A percentile compares a stretch with the other conserved stretches of the same genome.
phyloP scores from a whole-genome alignment of 2,329 filamentous ascomycete species.

The Phaeosphaeria sp. region DNA sequence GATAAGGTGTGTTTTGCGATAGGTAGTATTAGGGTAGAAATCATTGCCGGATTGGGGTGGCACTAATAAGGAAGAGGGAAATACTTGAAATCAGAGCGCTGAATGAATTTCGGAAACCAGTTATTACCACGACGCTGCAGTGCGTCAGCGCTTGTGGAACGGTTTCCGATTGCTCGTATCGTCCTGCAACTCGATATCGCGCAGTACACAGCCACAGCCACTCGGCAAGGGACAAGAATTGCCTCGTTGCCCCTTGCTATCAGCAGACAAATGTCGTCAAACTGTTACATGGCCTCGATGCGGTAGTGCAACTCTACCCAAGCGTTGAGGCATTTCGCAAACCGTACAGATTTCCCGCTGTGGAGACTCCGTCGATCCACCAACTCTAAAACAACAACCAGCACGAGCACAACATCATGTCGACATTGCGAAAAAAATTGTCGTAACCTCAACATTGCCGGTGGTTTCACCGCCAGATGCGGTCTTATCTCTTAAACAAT shows the following conservation, averaged over 20 bases:
- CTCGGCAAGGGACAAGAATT: not conserved
- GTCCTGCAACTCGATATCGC: conserved; percentile 1
- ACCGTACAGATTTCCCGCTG: conserved; percentile 14
- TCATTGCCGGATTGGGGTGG: too few relatives aligned
- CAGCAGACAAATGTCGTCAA: not conserved
- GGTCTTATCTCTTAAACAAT: not conserved
- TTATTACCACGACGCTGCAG: not conserved
- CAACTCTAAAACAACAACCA: conserved; percentile 29
- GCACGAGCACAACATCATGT: conserved; percentile 6
- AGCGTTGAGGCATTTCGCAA: conserved; percentile 14
- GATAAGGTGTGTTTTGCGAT: too few relatives aligned
- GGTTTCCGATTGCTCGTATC: conserved; percentile 6
- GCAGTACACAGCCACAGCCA: conserved; percentile 1
- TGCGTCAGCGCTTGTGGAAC: conserved; percentile 9
- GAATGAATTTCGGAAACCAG: too few relatives aligned
- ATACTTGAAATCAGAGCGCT: too few relatives aligned
- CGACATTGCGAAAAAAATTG: not conserved
- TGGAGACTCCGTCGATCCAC: conserved; percentile 19
- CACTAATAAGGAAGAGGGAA: too few relatives aligned
- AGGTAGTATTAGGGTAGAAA: too few relatives aligned
- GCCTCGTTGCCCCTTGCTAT: not conserved
- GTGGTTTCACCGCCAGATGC: conserved; percentile 8
- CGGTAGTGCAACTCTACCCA: not conserved
- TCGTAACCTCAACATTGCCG: conserved; percentile 1
- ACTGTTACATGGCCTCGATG: too few relatives aligned